Evolutionary conservation across 345 rosid species (phyloP), one percentile per base, ranked within the genome.

Genomic region (Adansonia digitata): DNA sequence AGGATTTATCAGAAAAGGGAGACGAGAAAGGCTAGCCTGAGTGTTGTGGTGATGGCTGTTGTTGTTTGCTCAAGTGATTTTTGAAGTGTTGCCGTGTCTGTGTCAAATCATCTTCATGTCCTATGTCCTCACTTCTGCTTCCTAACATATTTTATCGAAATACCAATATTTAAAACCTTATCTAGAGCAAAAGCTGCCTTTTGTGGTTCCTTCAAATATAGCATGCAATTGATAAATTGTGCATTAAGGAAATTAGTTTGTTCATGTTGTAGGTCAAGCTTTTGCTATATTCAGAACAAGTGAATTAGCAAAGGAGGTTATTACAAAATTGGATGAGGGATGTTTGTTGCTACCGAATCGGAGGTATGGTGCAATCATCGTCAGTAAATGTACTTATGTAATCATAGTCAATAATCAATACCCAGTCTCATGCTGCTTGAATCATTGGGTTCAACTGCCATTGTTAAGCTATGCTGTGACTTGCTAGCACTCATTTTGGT

Each of bases 271-370:
- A 96, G 99, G 97, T 79, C 86, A 84, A 84, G 98, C 97, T 73
- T 82, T 88, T 80, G 87, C 83, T 73, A 86, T 90, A 80, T 89
- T 95, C 68, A 85, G 80, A 75, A 82, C 86, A 51, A 89, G 75
- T 85, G 91, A 89, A 79, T 85, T 78, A 12, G 91, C 99, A 48
- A 82, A 84, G 84, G 83, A 29, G 64, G 88, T 80, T 35, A 62
- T 89, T 65, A n/a, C 15, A 45, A 84, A 84, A 79, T 80, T 93
- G 77, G 80, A 85, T 18, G 77, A 85, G 60, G 84, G 84, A 66
- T 95, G 97, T 82, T 83, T 95, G 69, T 40, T 91, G 82, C 89
- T 91, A 73, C 81, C 94, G 67, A 87, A 86, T 84, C 89, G 91
- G 79, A 93, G 97, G 98, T 95, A 87, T 71, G 80, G 42, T 46